phyloP scores from a whole-genome alignment of 1,284 basidiomycete species.

The Mycena sp. region DNA sequence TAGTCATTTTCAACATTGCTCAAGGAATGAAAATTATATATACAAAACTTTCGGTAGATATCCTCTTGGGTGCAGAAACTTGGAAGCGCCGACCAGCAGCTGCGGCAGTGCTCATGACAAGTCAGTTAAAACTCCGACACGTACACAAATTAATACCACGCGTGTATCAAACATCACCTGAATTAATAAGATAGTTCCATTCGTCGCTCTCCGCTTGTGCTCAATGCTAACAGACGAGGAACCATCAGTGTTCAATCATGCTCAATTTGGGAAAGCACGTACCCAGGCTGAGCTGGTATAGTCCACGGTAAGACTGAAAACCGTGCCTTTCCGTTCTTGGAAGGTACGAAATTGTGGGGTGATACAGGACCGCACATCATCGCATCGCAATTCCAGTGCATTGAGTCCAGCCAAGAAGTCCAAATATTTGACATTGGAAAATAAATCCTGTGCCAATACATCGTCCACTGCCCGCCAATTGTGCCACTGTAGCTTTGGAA shows the following conservation, averaged over 20 bases:
- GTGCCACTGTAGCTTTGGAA: background rate
- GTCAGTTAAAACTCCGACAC: too few relatives aligned
- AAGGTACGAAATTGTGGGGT: constrained; percentile 2
- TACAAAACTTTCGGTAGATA: too few relatives aligned
- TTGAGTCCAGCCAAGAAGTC: background rate
- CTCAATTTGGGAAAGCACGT: background rate
- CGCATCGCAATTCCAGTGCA: background rate
- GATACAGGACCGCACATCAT: background rate
- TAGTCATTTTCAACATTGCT: too few relatives aligned
- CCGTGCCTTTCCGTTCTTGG: background rate
- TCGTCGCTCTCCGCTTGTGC: background rate
- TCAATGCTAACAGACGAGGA: background rate
- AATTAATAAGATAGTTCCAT: background rate
- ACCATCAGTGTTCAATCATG: background rate
- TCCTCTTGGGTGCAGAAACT: too few relatives aligned
- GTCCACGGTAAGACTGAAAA: constrained; percentile 3
- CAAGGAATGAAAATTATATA: too few relatives aligned
- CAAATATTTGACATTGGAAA: background rate
- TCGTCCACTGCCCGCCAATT: constrained; percentile 3
- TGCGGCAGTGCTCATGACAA: too few relatives aligned
- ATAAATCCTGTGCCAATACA: background rate
- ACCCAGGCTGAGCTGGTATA: background rate
- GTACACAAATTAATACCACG: too few relatives aligned
- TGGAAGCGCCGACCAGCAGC: too few relatives aligned
- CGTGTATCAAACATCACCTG: background rate